Base-by-base conservation (phyloP, 331 rosid genomes). In the Ulmus americana region DNA sequence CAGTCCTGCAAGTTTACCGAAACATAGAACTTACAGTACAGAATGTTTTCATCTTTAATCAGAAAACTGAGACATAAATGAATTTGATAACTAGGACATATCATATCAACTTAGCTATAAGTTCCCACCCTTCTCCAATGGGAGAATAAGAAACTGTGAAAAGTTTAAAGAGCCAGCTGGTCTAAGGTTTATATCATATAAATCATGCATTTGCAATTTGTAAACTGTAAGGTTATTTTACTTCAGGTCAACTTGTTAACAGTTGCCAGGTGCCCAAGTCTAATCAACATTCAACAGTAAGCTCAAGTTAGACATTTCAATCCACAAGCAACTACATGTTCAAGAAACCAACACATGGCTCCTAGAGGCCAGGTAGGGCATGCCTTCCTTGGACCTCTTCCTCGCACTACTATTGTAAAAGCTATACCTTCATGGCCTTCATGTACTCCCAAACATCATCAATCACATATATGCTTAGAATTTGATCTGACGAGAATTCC, bases 371-470 rank as follows among this genome's bases (percentile, higher is more conserved):
- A 28, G 16, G 16, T 44, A 16, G 44, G 51, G 45, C 50, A 61
- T 15, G 9, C 61, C 45, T 14, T 6, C 35, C 15, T 39, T 50
- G 41, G 10, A 39, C 61, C 48, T 43, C 60, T 40, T 43, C 11
- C 28, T 22, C 20, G 59, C 39, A 10, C 10, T 35, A 45, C 18
- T 13, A 13, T 6, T 44, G 35, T 60, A 50, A 43, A 55, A 38
- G 40, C 45, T 53, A 63, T 60, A 92, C 98, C 98, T 92, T 92
- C 76, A 85, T 88, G 45, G 96, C 95, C 66, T 81, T 72, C 98
- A 92, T 92, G 84, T 88, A 88, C 63, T 92, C 98, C 98, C 98
- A 92, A 49, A 92, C 96, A 72, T 86, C 98, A 72, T 92, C 98
- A 59, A 92, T 90, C 71, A 92, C 98, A 61, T 92, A 92, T 69